Conservation (phyloP, 345 rosid species). For the Mallotus nudiflorus region DNA sequence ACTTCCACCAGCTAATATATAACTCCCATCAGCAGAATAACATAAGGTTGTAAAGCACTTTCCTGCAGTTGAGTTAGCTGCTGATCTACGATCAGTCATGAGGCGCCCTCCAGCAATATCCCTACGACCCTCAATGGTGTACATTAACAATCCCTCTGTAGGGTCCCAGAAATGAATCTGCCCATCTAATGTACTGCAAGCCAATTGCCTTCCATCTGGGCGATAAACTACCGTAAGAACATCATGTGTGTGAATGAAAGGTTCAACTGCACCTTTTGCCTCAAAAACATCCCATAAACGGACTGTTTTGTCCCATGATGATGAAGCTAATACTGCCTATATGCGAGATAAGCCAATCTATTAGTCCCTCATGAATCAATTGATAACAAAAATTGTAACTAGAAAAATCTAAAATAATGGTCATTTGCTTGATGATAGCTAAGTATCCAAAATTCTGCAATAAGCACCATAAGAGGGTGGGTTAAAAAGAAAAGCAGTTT, state of each 20-base stretch:
- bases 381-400: not conserved
- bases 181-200: slow-evolving; percentile 90
- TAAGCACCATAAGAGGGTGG: not conserved
- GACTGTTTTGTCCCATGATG: slow-evolving; percentile 97
- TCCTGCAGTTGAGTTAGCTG: slow-evolving; percentile 93
- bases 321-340: slow-evolving; percentile 81
- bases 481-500: not conserved
- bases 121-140: slow-evolving; percentile 93
- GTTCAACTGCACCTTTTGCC: slow-evolving; percentile 85
- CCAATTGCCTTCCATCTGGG: slow-evolving; percentile 94
- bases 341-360: not conserved
- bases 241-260: slow-evolving; percentile 86
- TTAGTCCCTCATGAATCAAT: slow-evolving; percentile 18
- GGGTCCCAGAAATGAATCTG: slow-evolving; percentile 98
- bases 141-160: slow-evolving; percentile 78
- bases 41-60: slow-evolving; percentile 90
- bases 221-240: slow-evolving; percentile 88
- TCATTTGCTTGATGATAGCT: not conserved
- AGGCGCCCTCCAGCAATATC: slow-evolving; percentile 95
- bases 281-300: slow-evolving; percentile 93
- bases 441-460: not conserved
- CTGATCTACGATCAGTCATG: slow-evolving; percentile 86
- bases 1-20: slow-evolving; percentile 87
- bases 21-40: slow-evolving; percentile 96
- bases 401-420: not conserved